phyloP scores from a whole-genome alignment of 805 yeast species.

The Suhomyces sp. region DNA sequence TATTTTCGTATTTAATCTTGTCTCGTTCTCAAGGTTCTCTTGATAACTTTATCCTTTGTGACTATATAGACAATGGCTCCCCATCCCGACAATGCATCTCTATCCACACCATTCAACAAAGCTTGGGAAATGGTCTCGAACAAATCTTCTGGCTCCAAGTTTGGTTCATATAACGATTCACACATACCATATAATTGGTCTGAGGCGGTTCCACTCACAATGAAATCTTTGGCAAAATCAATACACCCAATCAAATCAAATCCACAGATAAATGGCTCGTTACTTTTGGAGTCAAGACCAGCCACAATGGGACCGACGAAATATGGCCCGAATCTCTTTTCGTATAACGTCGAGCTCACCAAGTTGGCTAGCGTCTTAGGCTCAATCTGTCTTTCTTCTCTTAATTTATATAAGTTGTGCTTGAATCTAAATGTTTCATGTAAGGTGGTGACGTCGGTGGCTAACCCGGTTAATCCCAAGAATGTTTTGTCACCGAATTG shows the following conservation, averaged over 20 bases:
- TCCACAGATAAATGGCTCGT: constrained; percentile 88
- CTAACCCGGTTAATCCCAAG: constrained; percentile 91
- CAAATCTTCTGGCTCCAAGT: constrained; percentile 89
- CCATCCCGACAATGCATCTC: constrained; percentile 98
- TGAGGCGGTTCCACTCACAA: constrained; percentile 94
- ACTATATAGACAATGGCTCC: constrained; percentile 93
- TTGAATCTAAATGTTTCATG: constrained; percentile 78
- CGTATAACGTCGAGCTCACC: constrained; percentile 86
- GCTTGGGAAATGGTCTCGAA: constrained; percentile 96
- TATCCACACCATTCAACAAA: constrained; percentile 87
- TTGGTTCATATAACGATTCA: constrained; percentile 91
- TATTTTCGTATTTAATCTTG: constrained; percentile 61
- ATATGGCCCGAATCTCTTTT: constrained; percentile 92
- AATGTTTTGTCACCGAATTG: constrained; percentile 76
- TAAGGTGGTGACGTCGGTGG: constrained; percentile 88
- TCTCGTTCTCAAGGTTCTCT: constrained; percentile 85
- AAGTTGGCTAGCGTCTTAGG: constrained; percentile 92
- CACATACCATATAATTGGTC: constrained; percentile 99
- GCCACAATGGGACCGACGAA: constrained; percentile 97
- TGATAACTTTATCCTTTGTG: constrained; percentile 86
- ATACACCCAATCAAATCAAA: constrained; percentile 96
- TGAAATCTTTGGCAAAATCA: constrained; percentile 90
- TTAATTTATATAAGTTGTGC: constrained; percentile 82
- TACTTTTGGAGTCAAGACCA: constrained; percentile 80
- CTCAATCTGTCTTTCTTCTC: constrained; percentile 89